These are phyloP conservation scores for Leccinum pachyderme DNA, from an alignment of 1,284 basidiomycete genomes.

Conservation along the genomic window DNA sequence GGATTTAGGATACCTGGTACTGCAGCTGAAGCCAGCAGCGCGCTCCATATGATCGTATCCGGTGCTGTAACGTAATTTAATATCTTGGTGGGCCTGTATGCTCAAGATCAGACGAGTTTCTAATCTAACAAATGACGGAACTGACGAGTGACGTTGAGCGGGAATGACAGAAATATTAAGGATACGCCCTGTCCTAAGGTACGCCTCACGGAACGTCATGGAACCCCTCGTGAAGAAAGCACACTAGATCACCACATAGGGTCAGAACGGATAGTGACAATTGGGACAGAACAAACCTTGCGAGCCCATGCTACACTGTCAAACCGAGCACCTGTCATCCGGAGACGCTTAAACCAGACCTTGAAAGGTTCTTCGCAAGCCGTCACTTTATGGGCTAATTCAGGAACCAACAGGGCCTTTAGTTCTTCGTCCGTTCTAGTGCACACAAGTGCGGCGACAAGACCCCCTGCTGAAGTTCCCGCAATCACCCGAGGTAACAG, in stretches of 20 bases:
- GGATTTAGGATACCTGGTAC: constrained; percentile 86
- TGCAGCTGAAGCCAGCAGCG: constrained; percentile 78
- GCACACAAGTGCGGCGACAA: constrained; percentile 83
- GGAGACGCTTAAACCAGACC: constrained; percentile 81
- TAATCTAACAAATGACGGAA: constrained; percentile 6
- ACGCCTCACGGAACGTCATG: constrained; percentile 95
- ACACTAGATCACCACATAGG: constrained; percentile 30
- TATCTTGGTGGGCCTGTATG: constrained; percentile 82
- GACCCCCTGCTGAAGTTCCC: constrained; percentile 91
- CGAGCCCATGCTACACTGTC: constrained; percentile 89
- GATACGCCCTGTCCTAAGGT: constrained; percentile 88
- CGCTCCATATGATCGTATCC: constrained; percentile 79
- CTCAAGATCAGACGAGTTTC: constrained; percentile 6
- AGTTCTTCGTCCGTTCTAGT: constrained; percentile 92
- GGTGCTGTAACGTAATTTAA: constrained; percentile 96
- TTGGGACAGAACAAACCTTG: constrained; percentile 54
- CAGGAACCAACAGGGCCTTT: constrained; percentile 71
- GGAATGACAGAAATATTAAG: constrained; percentile 96
- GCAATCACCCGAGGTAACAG: constrained; percentile 88
- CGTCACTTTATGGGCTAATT: constrained; percentile 84
- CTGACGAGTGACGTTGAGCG: constrained; percentile 88
- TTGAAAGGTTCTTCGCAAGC: constrained; percentile 85
- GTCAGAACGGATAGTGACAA: not conserved
- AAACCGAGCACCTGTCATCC: constrained; percentile 90
- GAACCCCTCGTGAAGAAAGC: constrained; percentile 93